phyloP scores from a whole-genome alignment of 2,329 filamentous ascomycete genomes.

The Scedosporium minutisporum region DNA sequence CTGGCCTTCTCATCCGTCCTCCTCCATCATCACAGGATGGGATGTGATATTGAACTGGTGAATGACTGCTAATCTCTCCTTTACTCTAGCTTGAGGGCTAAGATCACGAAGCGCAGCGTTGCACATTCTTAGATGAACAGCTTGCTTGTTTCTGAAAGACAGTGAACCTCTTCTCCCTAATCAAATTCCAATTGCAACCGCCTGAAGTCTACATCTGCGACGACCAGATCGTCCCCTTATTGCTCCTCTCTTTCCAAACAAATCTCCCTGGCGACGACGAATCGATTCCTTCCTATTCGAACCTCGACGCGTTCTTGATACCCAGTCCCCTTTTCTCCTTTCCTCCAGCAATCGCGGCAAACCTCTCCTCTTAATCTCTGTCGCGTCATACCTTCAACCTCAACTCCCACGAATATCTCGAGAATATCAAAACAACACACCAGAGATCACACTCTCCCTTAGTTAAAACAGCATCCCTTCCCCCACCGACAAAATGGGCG shows the following conservation, averaged over 20 bases:
- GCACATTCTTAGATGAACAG: no score
- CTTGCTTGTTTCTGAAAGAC: no score
- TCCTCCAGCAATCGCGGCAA: background rate
- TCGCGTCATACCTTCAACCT: background rate
- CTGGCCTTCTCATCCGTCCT: no score
- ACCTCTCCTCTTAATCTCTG: background rate
- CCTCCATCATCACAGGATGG: no score
- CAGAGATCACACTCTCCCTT: constrained; percentile 10
- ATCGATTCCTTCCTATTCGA: background rate
- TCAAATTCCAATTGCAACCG: background rate
- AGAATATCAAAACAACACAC: background rate
- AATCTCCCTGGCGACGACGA: background rate
- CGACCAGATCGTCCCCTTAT: no score
- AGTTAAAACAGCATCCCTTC: background rate
- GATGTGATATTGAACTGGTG: no score
- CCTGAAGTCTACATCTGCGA: background rate
- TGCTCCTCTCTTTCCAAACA: background rate
- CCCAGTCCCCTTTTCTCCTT: background rate
- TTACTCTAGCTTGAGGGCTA: no score
- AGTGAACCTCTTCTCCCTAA: no score
- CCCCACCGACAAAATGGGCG: constrained; percentile 61
- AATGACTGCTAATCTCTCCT: no score
- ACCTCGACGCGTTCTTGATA: background rate
- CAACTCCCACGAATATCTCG: background rate
- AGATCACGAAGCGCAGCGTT: no score